Evolutionary conservation across 331 rosid genomes (phyloP).

Genomic region (Quercus lobata): DNA sequence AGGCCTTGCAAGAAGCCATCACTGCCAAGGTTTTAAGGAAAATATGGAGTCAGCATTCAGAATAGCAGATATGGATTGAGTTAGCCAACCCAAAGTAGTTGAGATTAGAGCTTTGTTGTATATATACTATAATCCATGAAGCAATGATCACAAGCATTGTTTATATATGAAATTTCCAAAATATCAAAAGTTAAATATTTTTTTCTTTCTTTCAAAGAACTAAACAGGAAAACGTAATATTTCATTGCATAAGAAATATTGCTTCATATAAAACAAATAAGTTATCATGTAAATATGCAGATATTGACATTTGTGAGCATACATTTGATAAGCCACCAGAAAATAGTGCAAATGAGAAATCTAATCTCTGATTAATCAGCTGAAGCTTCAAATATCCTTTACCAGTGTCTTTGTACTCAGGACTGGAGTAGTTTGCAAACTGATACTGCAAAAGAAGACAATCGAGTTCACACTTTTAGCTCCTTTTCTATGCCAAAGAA

Average conservation of each 20-base stretch:
- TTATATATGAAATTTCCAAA: neutral
- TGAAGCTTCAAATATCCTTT: slow-evolving; percentile 60
- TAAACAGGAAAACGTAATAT: neutral
- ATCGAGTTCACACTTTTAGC: slow-evolving; percentile 1
- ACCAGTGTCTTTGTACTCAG: slow-evolving; percentile 48
- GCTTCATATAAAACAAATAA: neutral
- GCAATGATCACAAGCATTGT: neutral
- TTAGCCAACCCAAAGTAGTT: neutral
- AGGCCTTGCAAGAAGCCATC: neutral
- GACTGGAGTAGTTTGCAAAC: slow-evolving; percentile 64
- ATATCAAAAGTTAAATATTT: neutral
- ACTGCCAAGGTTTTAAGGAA: neutral
- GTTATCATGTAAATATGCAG: slow-evolving; percentile 9
- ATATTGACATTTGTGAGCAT: slow-evolving; percentile 16
- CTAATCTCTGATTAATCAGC: slow-evolving; percentile 87
- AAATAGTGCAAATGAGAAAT: slow-evolving; percentile 84
- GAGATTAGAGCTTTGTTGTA: neutral
- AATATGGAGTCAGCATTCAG: neutral
- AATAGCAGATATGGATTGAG: neutral
- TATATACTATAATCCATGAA: neutral
- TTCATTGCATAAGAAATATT: neutral
- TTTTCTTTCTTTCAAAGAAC: neutral
- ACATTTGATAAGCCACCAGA: slow-evolving; percentile 76
- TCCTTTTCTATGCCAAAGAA: neutral
- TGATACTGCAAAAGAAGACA: slow-evolving; percentile 54